phyloP scores from a whole-genome alignment of 2,329 filamentous ascomycete genomes.

The Bipolaris zeicola region DNA sequence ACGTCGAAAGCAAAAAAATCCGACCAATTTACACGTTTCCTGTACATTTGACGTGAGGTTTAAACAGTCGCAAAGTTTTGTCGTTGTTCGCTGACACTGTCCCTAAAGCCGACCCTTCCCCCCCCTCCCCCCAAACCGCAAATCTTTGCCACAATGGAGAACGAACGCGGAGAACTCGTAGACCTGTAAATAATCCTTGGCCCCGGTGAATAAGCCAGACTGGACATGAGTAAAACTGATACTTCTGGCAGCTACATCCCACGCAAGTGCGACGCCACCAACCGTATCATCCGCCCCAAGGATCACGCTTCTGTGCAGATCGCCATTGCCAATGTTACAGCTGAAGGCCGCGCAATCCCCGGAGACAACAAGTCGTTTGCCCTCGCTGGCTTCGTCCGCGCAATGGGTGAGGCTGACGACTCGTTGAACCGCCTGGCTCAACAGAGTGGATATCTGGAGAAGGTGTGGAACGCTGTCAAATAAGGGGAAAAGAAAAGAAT shows the following conservation, averaged over 20 bases:
- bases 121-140: neutral
- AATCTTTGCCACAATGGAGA: slow-evolving; percentile 1
- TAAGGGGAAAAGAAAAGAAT: neutral
- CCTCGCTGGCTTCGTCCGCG: slow-evolving; percentile 1
- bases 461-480: slow-evolving; percentile 1
- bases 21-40: neutral
- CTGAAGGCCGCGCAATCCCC: neutral
- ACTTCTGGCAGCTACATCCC: neutral
- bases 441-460: neutral
- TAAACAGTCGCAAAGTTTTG: neutral
- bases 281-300: slow-evolving; percentile 2
- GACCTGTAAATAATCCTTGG: neutral
- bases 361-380: neutral
- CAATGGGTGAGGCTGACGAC: slow-evolving; percentile 2
- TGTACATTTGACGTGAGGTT: neutral
- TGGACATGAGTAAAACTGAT: neutral
- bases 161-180: slow-evolving; percentile 4
- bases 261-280: slow-evolving; percentile 4
- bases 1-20: neutral
- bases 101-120: neutral
- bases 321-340: neutral
- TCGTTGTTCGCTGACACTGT: neutral
- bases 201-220: neutral
- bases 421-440: neutral
- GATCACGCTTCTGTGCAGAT: slow-evolving; percentile 1